phyloP scores from a whole-genome alignment of 1,284 basidiomycete species.

The Puccinia hordei region DNA sequence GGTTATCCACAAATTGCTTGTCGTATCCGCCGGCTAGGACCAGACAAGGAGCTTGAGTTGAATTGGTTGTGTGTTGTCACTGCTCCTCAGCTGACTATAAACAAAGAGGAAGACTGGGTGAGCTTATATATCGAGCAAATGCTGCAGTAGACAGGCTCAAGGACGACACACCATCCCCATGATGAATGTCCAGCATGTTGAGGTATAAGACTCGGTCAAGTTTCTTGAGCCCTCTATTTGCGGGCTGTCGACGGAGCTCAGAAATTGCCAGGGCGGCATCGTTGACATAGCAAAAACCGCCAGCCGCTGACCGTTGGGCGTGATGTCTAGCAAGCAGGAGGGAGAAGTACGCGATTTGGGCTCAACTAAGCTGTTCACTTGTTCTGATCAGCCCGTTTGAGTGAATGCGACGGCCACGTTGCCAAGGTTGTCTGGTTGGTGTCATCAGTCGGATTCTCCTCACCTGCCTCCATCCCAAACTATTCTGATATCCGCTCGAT shows the following conservation, averaged over 20 bases:
- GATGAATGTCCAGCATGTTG: constrained; percentile 82
- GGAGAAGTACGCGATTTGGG: neutral
- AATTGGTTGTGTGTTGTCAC: neutral
- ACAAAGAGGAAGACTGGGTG: too few species aligned
- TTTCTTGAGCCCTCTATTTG: constrained; percentile 51
- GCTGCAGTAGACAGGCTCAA: constrained; percentile 62
- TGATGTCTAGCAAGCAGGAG: constrained; percentile 67
- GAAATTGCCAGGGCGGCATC: constrained; percentile 78
- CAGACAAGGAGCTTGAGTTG: constrained; percentile 52
- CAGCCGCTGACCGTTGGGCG: constrained; percentile 71
- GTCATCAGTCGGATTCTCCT: constrained; percentile 63
- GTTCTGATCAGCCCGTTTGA: constrained; percentile 12
- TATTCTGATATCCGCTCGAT: constrained; percentile 69
- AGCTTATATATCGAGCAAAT: too few species aligned
- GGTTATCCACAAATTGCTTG: too few species aligned
- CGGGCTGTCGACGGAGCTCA: constrained; percentile 53
- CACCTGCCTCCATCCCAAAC: constrained; percentile 77
- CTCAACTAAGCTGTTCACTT: neutral
- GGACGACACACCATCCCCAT: constrained; percentile 87
- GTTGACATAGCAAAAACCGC: constrained; percentile 91
- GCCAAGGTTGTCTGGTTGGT: neutral
- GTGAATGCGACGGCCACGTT: constrained; percentile 51
- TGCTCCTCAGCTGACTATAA: constrained; percentile 62
- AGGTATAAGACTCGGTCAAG: constrained; percentile 80
- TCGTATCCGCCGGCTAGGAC: too few species aligned